Percentiles rank a stretch among this genome's conserved stretches.
These are phyloP conservation scores for Aspergillus carlsbadensis DNA, from an alignment of 495 filamentous ascomycete species.

Conservation along the genomic window DNA sequence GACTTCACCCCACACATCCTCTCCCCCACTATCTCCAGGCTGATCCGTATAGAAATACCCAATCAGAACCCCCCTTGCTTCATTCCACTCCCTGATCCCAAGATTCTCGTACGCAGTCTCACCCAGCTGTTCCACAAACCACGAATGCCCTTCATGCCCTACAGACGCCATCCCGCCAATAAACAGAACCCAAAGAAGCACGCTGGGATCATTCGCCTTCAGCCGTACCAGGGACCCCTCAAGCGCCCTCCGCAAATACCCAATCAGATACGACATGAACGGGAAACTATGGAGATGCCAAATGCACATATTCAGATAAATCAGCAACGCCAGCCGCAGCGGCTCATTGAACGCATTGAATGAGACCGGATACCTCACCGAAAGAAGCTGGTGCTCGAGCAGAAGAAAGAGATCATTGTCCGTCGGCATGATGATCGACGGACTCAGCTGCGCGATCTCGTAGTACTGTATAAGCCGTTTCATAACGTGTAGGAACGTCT, in stretches of 20 bases:
- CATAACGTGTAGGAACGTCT: neutral
- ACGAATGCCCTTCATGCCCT: neutral
- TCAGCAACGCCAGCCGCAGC: conserved; percentile 1
- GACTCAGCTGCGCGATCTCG: neutral
- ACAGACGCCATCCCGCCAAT: conserved; percentile 7
- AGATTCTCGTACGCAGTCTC: neutral
- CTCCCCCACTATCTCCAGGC: neutral
- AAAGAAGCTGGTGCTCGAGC: conserved; percentile 7
- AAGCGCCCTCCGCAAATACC: neutral
- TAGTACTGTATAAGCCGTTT: conserved; percentile 2
- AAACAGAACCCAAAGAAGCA: conserved; percentile 9
- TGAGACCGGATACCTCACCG: neutral
- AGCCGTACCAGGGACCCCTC: neutral
- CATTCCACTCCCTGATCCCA: neutral
- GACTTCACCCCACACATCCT: conserved; percentile 8
- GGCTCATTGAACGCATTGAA: neutral
- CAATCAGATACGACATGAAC: neutral
- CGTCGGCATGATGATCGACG: neutral
- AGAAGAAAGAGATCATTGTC: conserved; percentile 9
- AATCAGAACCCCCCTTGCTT: neutral
- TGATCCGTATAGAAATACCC: conserved; percentile 10
- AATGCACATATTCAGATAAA: conserved; percentile 5
- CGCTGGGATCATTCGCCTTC: neutral
- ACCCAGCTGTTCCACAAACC: neutral
- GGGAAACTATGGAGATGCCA: conserved; percentile 11